phyloP scores from a whole-genome alignment of 2,329 filamentous ascomycete genomes.

The Harringtonia lauricola region DNA sequence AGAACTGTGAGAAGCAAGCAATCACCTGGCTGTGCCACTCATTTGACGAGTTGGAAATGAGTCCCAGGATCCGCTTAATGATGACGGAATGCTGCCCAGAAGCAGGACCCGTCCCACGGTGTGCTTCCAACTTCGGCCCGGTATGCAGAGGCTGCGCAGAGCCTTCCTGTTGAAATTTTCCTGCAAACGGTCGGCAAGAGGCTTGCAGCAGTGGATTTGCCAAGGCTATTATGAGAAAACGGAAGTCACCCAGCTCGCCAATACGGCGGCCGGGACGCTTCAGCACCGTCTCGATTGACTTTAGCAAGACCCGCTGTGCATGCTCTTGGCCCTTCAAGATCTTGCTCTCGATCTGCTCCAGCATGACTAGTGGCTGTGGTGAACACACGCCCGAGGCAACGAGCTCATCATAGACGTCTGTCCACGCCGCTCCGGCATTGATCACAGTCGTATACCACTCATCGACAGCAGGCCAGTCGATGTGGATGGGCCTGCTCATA shows the following conservation, averaged over 20 bases:
- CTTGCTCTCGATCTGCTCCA: constrained; percentile 30
- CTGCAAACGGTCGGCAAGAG: constrained; percentile 26
- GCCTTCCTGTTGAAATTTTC: constrained; percentile 19
- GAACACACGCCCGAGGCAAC: constrained; percentile 21
- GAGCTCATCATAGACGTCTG: constrained; percentile 44
- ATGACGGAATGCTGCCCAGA: constrained; percentile 69
- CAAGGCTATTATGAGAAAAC: constrained; percentile 69
- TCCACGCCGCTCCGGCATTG: constrained; percentile 59
- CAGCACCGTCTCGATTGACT: constrained; percentile 66
- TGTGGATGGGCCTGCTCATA: constrained; percentile 36
- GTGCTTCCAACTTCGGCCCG: neutral
- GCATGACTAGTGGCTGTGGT: constrained; percentile 25
- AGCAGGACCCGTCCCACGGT: constrained; percentile 27
- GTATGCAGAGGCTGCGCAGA: constrained; percentile 4
- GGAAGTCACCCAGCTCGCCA: constrained; percentile 55
- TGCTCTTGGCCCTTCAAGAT: constrained; percentile 53
- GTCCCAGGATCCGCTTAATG: constrained; percentile 71
- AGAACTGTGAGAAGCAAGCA: constrained; percentile 65
- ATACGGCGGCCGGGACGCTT: constrained; percentile 68
- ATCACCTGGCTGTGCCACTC: constrained; percentile 69
- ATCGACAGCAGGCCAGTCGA: constrained; percentile 62
- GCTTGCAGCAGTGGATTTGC: constrained; percentile 65
- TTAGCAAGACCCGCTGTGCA: constrained; percentile 58
- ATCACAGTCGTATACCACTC: constrained; percentile 66
- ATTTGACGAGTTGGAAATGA: constrained; percentile 64